phyloP scores from a whole-genome alignment of 345 rosid genomes.

The Gossypium bickii region DNA sequence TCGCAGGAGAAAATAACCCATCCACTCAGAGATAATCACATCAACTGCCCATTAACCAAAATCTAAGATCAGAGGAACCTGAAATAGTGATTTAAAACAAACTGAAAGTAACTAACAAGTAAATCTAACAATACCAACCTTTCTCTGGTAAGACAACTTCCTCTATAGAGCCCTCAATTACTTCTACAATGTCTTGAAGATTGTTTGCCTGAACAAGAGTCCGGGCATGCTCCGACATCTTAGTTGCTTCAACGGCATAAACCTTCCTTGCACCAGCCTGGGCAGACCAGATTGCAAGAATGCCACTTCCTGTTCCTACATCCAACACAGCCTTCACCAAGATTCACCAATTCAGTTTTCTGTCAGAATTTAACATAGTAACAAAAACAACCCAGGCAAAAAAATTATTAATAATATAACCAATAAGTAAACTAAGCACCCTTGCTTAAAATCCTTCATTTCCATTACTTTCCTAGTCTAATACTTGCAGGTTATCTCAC shows the following conservation, averaged over 20 bases:
- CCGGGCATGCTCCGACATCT: conserved; percentile 95
- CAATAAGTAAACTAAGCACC: background rate
- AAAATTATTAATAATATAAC: background rate
- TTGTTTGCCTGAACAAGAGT: conserved; percentile 68
- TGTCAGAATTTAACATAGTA: background rate
- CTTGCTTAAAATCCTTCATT: background rate
- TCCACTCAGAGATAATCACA: conserved; percentile 98
- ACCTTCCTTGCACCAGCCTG: conserved; percentile 99
- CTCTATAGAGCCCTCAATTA: conserved; percentile 83
- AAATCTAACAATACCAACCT: conserved; percentile 37
- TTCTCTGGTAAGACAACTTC: conserved; percentile 81
- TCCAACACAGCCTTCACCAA: conserved; percentile 75
- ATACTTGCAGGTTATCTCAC: background rate
- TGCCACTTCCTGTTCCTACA: conserved; percentile 98
- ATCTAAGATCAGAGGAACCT: background rate
- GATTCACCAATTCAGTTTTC: conserved; percentile 20
- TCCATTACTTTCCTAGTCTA: background rate
- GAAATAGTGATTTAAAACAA: background rate
- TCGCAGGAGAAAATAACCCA: conserved; percentile 95
- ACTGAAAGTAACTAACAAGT: background rate
- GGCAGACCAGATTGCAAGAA: conserved; percentile 99
- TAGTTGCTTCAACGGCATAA: conserved; percentile 93
- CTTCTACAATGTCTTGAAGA: conserved; percentile 70
- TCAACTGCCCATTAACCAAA: conserved; percentile 61
- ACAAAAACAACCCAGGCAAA: background rate